phyloP scores from a whole-genome alignment of 495 filamentous ascomycete species.

The Penicillium diatomitis region DNA sequence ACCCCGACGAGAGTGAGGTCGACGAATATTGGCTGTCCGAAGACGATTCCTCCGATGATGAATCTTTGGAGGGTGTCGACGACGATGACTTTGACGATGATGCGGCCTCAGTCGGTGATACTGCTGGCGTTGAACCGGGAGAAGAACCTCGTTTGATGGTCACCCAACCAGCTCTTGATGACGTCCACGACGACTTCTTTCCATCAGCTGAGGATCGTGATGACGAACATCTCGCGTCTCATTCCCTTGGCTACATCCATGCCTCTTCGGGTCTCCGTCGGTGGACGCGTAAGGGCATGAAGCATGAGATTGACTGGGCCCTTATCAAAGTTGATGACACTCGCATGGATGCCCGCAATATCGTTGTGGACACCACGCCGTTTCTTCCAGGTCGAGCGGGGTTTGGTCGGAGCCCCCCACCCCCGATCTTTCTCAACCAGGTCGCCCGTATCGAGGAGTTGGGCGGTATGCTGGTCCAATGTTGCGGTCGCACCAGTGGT shows the following conservation, averaged over 20 bases:
- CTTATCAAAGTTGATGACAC: slow-evolving; percentile 70
- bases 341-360: slow-evolving; percentile 62
- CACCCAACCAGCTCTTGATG: slow-evolving; percentile 82
- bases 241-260: slow-evolving; percentile 71
- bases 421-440: slow-evolving; percentile 32
- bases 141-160: slow-evolving; percentile 64
- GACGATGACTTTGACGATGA: slow-evolving; percentile 54
- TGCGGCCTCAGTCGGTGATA: slow-evolving; percentile 66
- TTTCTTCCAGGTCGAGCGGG: slow-evolving; percentile 10
- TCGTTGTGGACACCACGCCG: slow-evolving; percentile 42
- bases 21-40: slow-evolving; percentile 37
- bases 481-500: slow-evolving; percentile 84
- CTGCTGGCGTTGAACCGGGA: slow-evolving; percentile 66
- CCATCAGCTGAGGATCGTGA: slow-evolving; percentile 50
- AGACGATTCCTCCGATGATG: slow-evolving; percentile 40
- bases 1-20: slow-evolving; percentile 18
- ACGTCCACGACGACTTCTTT: slow-evolving; percentile 75
- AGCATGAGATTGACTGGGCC: slow-evolving; percentile 95
- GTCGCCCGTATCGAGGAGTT: slow-evolving; percentile 46
- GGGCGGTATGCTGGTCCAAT: slow-evolving; percentile 69
- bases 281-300: slow-evolving; percentile 50
- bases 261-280: slow-evolving; percentile 83
- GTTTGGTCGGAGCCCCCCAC: slow-evolving; percentile 12
- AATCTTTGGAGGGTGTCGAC: slow-evolving; percentile 29
- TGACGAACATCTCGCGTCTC: slow-evolving; percentile 67